Conservation (phyloP, 805 yeast genomes). For the Teunomyces cretensis region DNA sequence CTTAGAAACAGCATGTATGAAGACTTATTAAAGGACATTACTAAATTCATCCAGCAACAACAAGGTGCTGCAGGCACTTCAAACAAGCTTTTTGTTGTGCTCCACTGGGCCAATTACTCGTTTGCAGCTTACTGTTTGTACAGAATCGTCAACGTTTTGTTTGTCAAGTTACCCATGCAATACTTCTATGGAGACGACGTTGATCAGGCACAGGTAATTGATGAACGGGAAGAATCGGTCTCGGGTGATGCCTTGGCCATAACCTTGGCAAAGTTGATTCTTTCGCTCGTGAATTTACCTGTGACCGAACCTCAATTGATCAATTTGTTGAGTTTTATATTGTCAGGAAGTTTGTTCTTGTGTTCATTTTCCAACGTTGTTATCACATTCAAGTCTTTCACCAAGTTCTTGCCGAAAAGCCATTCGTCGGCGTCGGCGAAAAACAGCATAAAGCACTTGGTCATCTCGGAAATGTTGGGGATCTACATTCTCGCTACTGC, state of each 20-base stretch:
- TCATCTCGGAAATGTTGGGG: slow-evolving; percentile 48
- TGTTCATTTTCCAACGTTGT: slow-evolving; percentile 66
- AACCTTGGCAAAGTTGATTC: slow-evolving; percentile 43
- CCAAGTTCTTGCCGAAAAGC: slow-evolving; percentile 20
- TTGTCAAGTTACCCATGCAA: slow-evolving; percentile 38
- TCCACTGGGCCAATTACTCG: slow-evolving; percentile 18
- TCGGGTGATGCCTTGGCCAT: slow-evolving; percentile 49
- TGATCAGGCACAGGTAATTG: slow-evolving; percentile 4
- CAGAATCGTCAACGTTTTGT: slow-evolving; percentile 42
- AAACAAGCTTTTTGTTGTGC: slow-evolving; percentile 1
- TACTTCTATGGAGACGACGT: not conserved
- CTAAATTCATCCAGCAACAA: slow-evolving; percentile 15
- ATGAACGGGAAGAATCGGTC: slow-evolving; percentile 4
- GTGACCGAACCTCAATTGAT: slow-evolving; percentile 41
- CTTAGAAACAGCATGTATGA: slow-evolving; percentile 30
- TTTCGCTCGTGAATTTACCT: slow-evolving; percentile 23
- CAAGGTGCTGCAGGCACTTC: not conserved
- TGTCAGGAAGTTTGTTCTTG: slow-evolving; percentile 59
- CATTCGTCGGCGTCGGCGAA: slow-evolving; percentile 14
- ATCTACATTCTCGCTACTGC: slow-evolving; percentile 54
- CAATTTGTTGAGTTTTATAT: slow-evolving; percentile 47
- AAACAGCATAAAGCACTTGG: slow-evolving; percentile 37
- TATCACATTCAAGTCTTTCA: slow-evolving; percentile 56
- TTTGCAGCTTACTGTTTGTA: slow-evolving; percentile 52
- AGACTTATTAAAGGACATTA: slow-evolving; percentile 25